phyloP scores from a whole-genome alignment of 441 rosid species.

The Biscutella laevigata region DNA sequence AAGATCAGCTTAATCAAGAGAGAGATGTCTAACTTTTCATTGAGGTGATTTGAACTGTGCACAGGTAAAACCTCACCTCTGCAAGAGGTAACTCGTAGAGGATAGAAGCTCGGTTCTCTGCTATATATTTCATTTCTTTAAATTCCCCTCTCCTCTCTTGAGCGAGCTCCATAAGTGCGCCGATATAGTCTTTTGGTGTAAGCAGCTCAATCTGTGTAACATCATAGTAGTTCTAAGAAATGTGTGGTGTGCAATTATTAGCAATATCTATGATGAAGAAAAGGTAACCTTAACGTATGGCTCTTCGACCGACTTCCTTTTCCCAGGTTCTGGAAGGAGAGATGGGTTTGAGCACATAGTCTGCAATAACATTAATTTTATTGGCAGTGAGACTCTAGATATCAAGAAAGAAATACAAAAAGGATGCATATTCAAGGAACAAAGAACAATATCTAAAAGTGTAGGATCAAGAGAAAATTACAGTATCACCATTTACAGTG shows the following conservation, averaged over 20 bases:
- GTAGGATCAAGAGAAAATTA: constrained; percentile 47
- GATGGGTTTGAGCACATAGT: constrained; percentile 96
- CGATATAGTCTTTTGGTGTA: constrained; percentile 92
- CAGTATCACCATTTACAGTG: constrained; percentile 63
- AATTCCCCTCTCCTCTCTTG: constrained; percentile 95
- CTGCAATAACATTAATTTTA: constrained; percentile 37
- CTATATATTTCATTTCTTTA: constrained; percentile 85
- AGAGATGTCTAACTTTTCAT: constrained; percentile 1
- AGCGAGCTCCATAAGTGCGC: constrained; percentile 91
- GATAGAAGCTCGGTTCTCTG: constrained; percentile 82
- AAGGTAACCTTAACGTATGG: constrained; percentile 76
- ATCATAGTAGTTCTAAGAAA: background rate
- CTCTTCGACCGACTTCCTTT: constrained; percentile 82
- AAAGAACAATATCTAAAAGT: constrained; percentile 10
- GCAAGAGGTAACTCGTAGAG: constrained; percentile 83
- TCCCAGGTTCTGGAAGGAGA: constrained; percentile 90
- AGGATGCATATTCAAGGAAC: constrained; percentile 7
- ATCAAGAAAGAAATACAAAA: constrained; percentile 4
- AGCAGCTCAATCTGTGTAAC: constrained; percentile 77
- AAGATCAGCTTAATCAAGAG: constrained; percentile 7
- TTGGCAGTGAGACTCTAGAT: constrained; percentile 20
- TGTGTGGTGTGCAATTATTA: background rate
- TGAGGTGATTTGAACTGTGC: background rate
- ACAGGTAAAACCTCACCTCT: constrained; percentile 42
- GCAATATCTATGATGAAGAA: background rate